Base-by-base conservation (phyloP, 2,329 filamentous ascomycete species). In the Chaetomiaceae sp. region DNA sequence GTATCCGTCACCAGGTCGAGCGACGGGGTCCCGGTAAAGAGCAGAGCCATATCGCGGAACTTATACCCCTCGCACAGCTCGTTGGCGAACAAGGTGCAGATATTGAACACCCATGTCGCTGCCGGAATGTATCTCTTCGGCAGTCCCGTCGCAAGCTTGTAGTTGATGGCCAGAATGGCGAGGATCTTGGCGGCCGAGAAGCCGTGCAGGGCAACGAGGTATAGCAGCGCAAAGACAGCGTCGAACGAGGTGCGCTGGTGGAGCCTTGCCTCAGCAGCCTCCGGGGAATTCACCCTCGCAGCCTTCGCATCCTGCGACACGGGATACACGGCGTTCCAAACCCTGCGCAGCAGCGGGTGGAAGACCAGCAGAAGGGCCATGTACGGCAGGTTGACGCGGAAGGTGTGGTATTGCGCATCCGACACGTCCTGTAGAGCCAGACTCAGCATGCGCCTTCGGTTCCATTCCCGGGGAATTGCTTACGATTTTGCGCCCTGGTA, bases 61-160 rank as follows among this genome's bases (percentile, higher is more conserved):
- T 68, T 83, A 67, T 95, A 99, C 3, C 94, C 94, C 44, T 80
- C 73, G 47, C 77, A 84, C 6, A 96, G 72, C 69, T 99, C 94
- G 66, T 99, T 99, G 49, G 89, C 84, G 66, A 99, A 97, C 33
- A 99, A 74, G 4, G 85, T 87, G 23, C 77, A 79, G 51, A 99
- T 81, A 64, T 96, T 96, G 75, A 96, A 97, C 3, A 83, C 69
- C 94, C 95, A 99, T 0, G 92, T 95, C 7, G 80, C 84, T 3
- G 75, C 74, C 0, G 91, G 91, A 0, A 96, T 75, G 60, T 85
- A 86, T 25, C 77, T 72, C 55, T 81, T 82, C 9, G 91, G 89
- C 12, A 96, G 69, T 6, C 82, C 20, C 17, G 54, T 95, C 12
- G 84, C 89, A 37, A 99, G 76, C 54, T 80, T 80, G 72, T 88